A percentile compares a stretch with the other conserved stretches of the same genome.
These are phyloP conservation scores for Cystobasidium sp. DNA, from an alignment of 1,284 basidiomycete species.

Conservation along the genomic window DNA sequence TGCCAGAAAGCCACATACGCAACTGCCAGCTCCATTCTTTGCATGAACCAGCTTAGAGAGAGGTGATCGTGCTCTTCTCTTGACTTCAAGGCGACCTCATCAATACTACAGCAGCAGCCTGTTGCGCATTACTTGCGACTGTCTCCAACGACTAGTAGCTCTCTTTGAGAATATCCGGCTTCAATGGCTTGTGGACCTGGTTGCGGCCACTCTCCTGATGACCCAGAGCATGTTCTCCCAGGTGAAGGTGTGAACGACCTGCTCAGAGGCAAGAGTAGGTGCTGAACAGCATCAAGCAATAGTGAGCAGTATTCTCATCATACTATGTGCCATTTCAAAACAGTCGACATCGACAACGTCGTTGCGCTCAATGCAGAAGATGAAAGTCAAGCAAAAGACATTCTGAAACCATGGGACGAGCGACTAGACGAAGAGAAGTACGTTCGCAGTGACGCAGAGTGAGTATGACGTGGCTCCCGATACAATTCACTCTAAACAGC, in stretches of 20 bases:
- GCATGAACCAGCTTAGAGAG: background rate
- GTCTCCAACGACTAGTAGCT: background rate
- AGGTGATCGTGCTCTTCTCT: background rate
- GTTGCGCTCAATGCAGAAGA: conserved; percentile 50
- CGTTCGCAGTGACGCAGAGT: conserved; percentile 37
- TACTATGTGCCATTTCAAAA: background rate
- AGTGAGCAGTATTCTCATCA: background rate
- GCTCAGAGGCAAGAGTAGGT: conserved; percentile 26
- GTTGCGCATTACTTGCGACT: background rate
- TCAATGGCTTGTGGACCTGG: conserved; percentile 35
- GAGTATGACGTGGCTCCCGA: background rate
- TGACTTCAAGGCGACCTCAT: background rate
- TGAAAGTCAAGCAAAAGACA: conserved; percentile 45
- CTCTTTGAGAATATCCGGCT: background rate
- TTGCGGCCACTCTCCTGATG: conserved; percentile 30
- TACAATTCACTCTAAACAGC: background rate
- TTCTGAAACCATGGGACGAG: conserved; percentile 52
- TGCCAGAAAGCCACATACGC: no score
- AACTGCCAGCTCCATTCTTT: background rate
- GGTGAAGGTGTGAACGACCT: conserved; percentile 40
- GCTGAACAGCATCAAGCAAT: background rate
- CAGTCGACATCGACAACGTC: conserved; percentile 51
- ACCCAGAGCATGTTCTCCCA: conserved; percentile 41
- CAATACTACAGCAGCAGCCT: no score
- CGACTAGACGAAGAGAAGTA: conserved; percentile 46